Evolutionary conservation across 345 rosid genomes (phyloP), one percentile per base, ranked within the genome.

Genomic region (Sisymbrium irio): DNA sequence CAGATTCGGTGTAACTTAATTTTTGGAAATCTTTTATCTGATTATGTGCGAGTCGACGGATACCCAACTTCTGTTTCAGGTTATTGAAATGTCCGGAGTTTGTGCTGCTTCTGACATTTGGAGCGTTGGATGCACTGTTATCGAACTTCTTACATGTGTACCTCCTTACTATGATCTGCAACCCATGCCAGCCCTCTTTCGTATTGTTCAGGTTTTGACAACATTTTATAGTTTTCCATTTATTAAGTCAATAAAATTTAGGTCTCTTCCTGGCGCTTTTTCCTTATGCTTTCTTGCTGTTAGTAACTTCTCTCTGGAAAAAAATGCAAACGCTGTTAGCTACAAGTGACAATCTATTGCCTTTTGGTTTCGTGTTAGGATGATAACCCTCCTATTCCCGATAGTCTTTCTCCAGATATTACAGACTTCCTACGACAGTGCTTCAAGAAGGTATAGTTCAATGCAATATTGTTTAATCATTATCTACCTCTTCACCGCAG

Each of bases 71-170:
- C 28, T 83, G 49, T 73, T 82, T 62, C 88, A 96, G 99, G 99
- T 92, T 75, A 96, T 96, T 83, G 98, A 92, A 83, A 89, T 96
- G 98, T 89, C 98, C 0, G 99, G 99, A 61, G 99, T 96, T 84
- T 96, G 97, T 82, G 97, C 99, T 60, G 97, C 98, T 55, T 96
- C 99, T 42, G 99, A 96, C 79, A 96, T 96, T 72, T 95, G 98
- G 99, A 90, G 99, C 75, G 99, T 96, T 79, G 99, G 99, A 71
- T 96, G 99, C 78, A 96, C 99, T 12, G 99, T 96, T 77, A 89
- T 96, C 40, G 99, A 96, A 77, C 98, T 96, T 68, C 89, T 96
- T 46, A 96, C 98, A 3, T 86, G 98, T 67, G 96, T 88, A 73
- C 99, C 99, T 69, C 99, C 99, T 10, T 96, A 96, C 85, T 96